Conservation (phyloP, 176 grass and related monocot species). For the Pontederia paniculata region DNA sequence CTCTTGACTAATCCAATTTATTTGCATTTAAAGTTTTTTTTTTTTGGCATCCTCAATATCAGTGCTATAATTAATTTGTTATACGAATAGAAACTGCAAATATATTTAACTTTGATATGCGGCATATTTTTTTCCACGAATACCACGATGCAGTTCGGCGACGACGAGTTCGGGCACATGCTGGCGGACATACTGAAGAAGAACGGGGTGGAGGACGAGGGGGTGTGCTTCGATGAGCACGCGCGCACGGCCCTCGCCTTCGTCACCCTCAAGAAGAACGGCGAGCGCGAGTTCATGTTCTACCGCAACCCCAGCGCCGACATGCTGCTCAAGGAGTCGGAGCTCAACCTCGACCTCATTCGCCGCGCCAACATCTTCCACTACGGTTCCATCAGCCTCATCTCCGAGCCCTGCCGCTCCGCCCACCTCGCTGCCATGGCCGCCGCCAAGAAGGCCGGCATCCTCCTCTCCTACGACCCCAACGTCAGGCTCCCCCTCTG, state of each 20-base stretch:
- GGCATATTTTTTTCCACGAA: too few relatives aligned
- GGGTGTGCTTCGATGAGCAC: conserved; percentile 58
- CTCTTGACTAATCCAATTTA: too few relatives aligned
- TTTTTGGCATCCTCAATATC: too few relatives aligned
- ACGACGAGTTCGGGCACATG: conserved; percentile 95
- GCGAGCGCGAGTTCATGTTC: conserved; percentile 98
- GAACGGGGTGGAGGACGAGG: conserved; percentile 55
- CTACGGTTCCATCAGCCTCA: conserved; percentile 86
- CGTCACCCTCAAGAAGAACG: conserved; percentile 57
- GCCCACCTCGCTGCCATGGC: conserved; percentile 80
- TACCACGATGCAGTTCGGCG: conserved; percentile 76
- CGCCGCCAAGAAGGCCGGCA: conserved; percentile 52
- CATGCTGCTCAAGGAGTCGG: conserved; percentile 61
- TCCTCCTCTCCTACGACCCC: conserved; percentile 83
- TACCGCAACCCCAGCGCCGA: conserved; percentile 82
- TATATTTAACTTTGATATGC: too few relatives aligned
- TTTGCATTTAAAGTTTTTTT: too few relatives aligned
- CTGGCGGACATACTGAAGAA: conserved; percentile 70
- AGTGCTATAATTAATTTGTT: too few relatives aligned
- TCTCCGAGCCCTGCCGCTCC: conserved; percentile 61
- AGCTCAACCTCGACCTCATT: conserved; percentile 69
- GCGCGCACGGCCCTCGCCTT: conserved; percentile 77
- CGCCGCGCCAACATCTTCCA: conserved; percentile 67
- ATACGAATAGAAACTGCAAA: too few relatives aligned
- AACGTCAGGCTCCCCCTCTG: conserved; percentile 81